These are phyloP conservation scores for Ganoderma resinaceum DNA, from an alignment of 1,284 basidiomycete species.

Conservation along the genomic window DNA sequence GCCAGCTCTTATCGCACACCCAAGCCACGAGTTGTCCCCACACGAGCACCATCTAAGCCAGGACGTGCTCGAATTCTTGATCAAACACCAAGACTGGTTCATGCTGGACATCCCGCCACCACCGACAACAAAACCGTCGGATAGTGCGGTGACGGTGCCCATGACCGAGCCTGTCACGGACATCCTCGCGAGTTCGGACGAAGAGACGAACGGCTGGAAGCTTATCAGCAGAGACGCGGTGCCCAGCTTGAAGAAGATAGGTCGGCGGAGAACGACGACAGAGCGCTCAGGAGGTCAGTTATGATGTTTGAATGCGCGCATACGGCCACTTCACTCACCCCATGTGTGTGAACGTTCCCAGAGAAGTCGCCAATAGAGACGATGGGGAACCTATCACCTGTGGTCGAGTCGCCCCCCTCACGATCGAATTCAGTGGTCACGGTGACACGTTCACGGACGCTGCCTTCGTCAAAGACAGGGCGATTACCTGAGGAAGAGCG, in stretches of 20 bases:
- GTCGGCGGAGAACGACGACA: conserved; percentile 62
- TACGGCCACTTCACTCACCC: neutral
- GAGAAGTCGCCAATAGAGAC: conserved; percentile 36
- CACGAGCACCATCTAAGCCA: conserved; percentile 89
- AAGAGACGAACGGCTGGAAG: conserved; percentile 58
- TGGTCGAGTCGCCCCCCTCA: conserved; percentile 47
- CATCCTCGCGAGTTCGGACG: conserved; percentile 51
- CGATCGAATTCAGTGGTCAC: conserved; percentile 42
- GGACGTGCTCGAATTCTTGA: conserved; percentile 93
- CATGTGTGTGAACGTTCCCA: conserved; percentile 8
- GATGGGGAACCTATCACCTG: conserved; percentile 46
- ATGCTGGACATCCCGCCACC: conserved; percentile 83
- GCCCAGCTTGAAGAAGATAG: conserved; percentile 49
- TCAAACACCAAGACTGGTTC: conserved; percentile 88
- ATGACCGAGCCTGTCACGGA: conserved; percentile 45
- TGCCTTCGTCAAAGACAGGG: conserved; percentile 54
- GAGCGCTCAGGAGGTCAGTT: conserved; percentile 55
- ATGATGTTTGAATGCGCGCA: neutral
- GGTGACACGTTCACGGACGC: conserved; percentile 64
- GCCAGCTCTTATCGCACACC: conserved; percentile 91
- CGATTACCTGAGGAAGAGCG: conserved; percentile 44
- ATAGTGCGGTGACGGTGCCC: conserved; percentile 37
- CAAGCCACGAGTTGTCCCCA: conserved; percentile 82
- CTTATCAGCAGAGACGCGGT: conserved; percentile 34
- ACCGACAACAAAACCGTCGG: conserved; percentile 44